Evolutionary conservation across 805 yeast species (phyloP), one percentile per base, ranked within the genome.

Genomic region (Saturnispora diversa): DNA sequence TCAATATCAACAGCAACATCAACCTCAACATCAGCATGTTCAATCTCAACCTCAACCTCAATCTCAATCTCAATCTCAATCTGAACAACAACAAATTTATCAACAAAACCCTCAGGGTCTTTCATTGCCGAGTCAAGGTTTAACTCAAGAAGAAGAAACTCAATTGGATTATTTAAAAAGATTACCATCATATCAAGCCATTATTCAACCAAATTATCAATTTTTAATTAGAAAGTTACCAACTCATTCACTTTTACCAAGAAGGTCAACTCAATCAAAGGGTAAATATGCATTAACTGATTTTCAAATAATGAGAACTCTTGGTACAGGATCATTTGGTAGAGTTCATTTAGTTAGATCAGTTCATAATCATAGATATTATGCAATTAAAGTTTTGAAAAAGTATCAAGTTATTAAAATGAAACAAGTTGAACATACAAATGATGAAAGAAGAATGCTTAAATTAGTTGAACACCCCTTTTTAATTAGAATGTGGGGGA

Each of bases 401-500:
- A 75, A 75, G 53, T 70, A 68, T 34, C 69, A 75, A 50, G 78
- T 75, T 36, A 74, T 75, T 10, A 72, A 69, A 49, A 72, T 74
- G 73, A 75, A 75, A 53, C 80, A 75, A 53, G 77, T 75, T 17
- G 80, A 75, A 53, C 80, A 75, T 53, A 74, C 80, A 15, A 75
- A 75, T 50, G 80, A 75, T 52, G 80, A 75, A 56, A 59, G 80
- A 42, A 60, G 79, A 48, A 75, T 75, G 74, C 59, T 75, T 29
- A 72, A 69, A 46, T 60, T 73, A 40, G 75, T 74, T 10, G 75
- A 74, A 47, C 80, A 75, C 50, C 80, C 80, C 6, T 75, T 74
- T 46, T 62, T 75, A 47, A 74, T 73, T 46, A 55, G 80, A 42
- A 74, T 75, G 79, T 75, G 80, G 80, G 80, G 80, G n/a, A 75